Evolutionary conservation across 2,329 filamentous ascomycete genomes (phyloP), one percentile per base, ranked within the genome.

Genomic region (Penicillium concentricum): DNA sequence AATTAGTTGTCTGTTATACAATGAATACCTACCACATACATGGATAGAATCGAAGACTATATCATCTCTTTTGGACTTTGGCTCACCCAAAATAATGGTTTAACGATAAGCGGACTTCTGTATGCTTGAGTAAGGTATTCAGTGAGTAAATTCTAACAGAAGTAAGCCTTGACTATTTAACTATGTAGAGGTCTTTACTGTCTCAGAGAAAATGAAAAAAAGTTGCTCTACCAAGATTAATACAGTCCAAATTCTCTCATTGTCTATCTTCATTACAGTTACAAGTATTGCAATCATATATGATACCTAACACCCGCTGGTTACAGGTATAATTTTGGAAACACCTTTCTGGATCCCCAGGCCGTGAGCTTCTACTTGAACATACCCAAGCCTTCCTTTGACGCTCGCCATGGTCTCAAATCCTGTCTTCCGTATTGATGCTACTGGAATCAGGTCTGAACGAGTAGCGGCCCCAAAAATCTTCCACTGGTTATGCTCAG

Each of bases 401-500:
- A 51, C 22, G 16, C 26, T 34, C 1, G 26, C 28, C 15, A 13
- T 7, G 5, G 48, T 51, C 24, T 52, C 41, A 18, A 52, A 52
- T 2, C 50, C 41, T 16, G 50, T 38, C 20, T 38, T 45, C 5
- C 12, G 32, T 13, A 3, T 4, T 2, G 20, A n/a, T 2, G n/a
- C 32, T 5, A 46, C 24, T 12, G 24, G 50, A 12, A 6, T 10
- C n/a, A 46, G 41, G 13, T 22, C n/a, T 16, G 4, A 18, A 3
- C 9, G 24, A 28, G 5, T 46, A 15, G 16, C 10, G 4, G 32
- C 41, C 5, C 41, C 50, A 22, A 52, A 52, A 4, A 66, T 51
- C 50, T 61, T 64, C 62, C 66, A 66, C 18, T 58, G 47, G 35
- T 58, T 26, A 16, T 67, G 58, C 54, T 73, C 72, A 10, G 74